Percentiles rank a stretch among this genome's conserved stretches.
Conservation (phyloP, 1,139 yeast species). For the Candida sp. region DNA sequence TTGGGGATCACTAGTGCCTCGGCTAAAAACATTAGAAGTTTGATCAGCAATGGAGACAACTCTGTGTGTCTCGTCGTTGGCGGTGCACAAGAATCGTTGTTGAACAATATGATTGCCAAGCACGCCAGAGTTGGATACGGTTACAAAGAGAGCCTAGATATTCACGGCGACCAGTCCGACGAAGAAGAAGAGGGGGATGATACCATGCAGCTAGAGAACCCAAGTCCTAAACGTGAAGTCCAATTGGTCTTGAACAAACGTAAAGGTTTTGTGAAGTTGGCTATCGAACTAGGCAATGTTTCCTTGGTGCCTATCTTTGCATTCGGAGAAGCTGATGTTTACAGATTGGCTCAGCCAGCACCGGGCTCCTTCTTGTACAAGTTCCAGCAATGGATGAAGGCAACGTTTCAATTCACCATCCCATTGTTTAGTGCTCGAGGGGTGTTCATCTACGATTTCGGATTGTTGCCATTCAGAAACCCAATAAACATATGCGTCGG, state of each 20-base stretch:
- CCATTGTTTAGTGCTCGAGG: conserved; percentile 96
- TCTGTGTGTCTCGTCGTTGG: conserved; percentile 93
- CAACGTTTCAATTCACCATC: conserved; percentile 76
- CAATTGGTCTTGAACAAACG: conserved; percentile 73
- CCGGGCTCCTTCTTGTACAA: conserved; percentile 54
- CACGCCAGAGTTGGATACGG: conserved; percentile 43
- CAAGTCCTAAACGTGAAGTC: conserved; percentile 24
- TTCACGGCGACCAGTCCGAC: conserved; percentile 9
- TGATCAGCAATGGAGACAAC: conserved; percentile 65
- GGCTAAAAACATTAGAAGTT: conserved; percentile 67
- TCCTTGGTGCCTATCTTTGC: conserved; percentile 87
- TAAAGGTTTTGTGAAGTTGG: conserved; percentile 88
- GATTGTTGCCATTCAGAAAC: conserved; percentile 83
- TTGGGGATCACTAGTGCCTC: conserved; percentile 90
- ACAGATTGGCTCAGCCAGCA: conserved; percentile 62
- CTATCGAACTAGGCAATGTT: conserved; percentile 79
- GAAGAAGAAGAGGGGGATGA: conserved; percentile 8
- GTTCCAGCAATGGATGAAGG: conserved; percentile 76
- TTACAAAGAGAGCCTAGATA: conserved; percentile 44
- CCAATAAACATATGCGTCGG: conserved; percentile 87
- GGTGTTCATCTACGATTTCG: conserved; percentile 90
- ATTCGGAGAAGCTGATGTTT: conserved; percentile 90
- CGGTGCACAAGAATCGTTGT: conserved; percentile 90
- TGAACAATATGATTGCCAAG: conserved; percentile 47
- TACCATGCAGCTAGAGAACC: conserved; percentile 8